Evolutionary conservation across 192 early-diverging fungal species (phyloP).

Genomic region (Geranomyces variabilis): DNA sequence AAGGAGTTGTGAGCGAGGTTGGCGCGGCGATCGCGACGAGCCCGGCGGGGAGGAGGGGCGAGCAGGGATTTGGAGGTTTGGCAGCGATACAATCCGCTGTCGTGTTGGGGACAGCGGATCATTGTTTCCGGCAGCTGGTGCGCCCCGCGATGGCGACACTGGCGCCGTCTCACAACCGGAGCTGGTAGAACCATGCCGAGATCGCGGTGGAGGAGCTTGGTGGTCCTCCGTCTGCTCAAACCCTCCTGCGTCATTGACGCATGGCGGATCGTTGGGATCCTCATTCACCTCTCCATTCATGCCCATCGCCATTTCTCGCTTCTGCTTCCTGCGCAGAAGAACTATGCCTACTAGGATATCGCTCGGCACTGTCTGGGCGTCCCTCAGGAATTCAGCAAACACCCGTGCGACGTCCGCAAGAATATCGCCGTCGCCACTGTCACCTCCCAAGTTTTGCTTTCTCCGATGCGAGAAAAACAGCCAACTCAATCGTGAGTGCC

Average conservation of each 20-base stretch:
- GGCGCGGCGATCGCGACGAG: background rate
- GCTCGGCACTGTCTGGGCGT: slow-evolving; percentile 42
- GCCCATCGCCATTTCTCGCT: background rate
- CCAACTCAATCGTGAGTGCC: slow-evolving; percentile 34
- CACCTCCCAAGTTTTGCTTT: slow-evolving; percentile 7
- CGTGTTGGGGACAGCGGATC: background rate
- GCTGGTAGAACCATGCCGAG: too few species aligned
- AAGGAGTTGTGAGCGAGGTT: background rate
- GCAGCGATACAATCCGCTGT: background rate
- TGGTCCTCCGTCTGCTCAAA: background rate
- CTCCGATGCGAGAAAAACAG: slow-evolving; percentile 34
- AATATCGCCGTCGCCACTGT: slow-evolving; percentile 26
- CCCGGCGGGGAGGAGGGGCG: background rate
- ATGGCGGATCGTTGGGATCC: background rate
- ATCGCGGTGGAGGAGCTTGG: too few species aligned
- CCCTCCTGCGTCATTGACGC: background rate
- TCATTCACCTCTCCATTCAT: background rate
- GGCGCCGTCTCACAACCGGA: slow-evolving; percentile 3
- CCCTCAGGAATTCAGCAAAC: slow-evolving; percentile 49
- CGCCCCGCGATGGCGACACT: background rate
- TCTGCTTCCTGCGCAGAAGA: slow-evolving; percentile 38
- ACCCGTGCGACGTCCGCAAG: slow-evolving; percentile 46
- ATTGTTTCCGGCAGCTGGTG: background rate
- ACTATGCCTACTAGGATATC: slow-evolving; percentile 49
- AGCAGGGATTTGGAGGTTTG: background rate